Conservation (phyloP, 179 eudicot genomes). For the Beta lomatogona region DNA sequence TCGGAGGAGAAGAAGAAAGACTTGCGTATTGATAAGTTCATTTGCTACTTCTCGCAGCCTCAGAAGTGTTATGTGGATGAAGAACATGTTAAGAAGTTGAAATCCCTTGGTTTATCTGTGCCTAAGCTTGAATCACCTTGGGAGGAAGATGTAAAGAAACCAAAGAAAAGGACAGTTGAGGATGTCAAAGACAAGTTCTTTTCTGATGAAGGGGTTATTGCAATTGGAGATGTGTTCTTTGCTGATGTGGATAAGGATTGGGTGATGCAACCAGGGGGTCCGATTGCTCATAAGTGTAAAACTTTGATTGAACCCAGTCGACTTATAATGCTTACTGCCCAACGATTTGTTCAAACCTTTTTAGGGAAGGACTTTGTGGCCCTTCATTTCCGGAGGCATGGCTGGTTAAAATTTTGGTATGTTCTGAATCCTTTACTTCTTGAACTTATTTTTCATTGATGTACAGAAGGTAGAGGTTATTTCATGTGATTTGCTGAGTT, state of each 20-base stretch:
- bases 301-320: slow-evolving; percentile 92
- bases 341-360: slow-evolving; percentile 93
- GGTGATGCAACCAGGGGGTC: slow-evolving; percentile 99
- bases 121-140: slow-evolving; percentile 79
- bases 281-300: slow-evolving; percentile 87
- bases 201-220: slow-evolving; percentile 76
- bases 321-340: slow-evolving; percentile 85
- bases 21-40: slow-evolving; percentile 71
- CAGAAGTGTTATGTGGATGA: slow-evolving; percentile 79
- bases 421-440: slow-evolving; percentile 20
- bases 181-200: slow-evolving; percentile 71
- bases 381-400: slow-evolving; percentile 96
- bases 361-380: slow-evolving; percentile 82
- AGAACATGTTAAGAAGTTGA: slow-evolving; percentile 83
- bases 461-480: not conserved
- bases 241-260: slow-evolving; percentile 85
- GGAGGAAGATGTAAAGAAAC: slow-evolving; percentile 86
- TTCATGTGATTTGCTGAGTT: not conserved
- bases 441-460: not conserved
- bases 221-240: slow-evolving; percentile 93
- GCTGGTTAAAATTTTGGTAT: slow-evolving; percentile 97
- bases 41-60: slow-evolving; percentile 81
- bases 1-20: slow-evolving; percentile 62
- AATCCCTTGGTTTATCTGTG: slow-evolving; percentile 69
- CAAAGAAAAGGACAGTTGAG: slow-evolving; percentile 57